A percentile compares a stretch with the other conserved stretches of the same genome.
Evolutionary conservation across 2,329 filamentous ascomycete species (phyloP).

Genomic region (Fulvia fulva): DNA sequence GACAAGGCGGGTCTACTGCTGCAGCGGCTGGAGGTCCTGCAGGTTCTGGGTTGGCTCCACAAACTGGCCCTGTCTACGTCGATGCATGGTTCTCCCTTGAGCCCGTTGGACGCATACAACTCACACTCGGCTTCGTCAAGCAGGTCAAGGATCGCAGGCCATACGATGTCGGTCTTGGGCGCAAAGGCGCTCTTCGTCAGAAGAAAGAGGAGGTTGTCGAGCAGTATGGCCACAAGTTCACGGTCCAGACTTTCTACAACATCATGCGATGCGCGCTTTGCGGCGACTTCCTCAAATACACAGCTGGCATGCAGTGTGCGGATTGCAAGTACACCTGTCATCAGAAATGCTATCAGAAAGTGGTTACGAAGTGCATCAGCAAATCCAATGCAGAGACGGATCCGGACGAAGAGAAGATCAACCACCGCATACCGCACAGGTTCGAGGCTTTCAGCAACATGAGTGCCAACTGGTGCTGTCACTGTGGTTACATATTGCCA

Average conservation of each 20-base stretch:
- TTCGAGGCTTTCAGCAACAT: constrained; percentile 97
- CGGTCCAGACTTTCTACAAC: constrained; percentile 99
- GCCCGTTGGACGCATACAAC: constrained; percentile 85
- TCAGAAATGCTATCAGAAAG: constrained; percentile 92
- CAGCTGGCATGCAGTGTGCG: constrained; percentile 96
- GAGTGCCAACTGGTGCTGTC: constrained; percentile 98
- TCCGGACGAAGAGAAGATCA: constrained; percentile 98
- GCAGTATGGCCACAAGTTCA: constrained; percentile 98
- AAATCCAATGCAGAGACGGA: constrained; percentile 98
- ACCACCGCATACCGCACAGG: constrained; percentile 95
- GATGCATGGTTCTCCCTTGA: constrained; percentile 97
- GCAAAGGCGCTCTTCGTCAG: constrained; percentile 94
- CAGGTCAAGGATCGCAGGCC: constrained; percentile 77
- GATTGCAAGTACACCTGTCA: constrained; percentile 99
- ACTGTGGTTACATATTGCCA: constrained; percentile 93
- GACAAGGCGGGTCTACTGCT: constrained; percentile 29
- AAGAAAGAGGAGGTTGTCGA: constrained; percentile 98
- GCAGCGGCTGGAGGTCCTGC: constrained; percentile 39
- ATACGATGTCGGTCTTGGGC: constrained; percentile 84
- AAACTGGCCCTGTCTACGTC: constrained; percentile 59
- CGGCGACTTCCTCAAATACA: constrained; percentile 97
- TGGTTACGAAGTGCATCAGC: constrained; percentile 99
- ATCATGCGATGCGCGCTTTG: constrained; percentile 99
- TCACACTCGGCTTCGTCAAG: constrained; percentile 89
- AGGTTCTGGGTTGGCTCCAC: constrained; percentile 41